Base-by-base conservation (phyloP, 495 filamentous ascomycete species). In the Daldinia loculata region DNA sequence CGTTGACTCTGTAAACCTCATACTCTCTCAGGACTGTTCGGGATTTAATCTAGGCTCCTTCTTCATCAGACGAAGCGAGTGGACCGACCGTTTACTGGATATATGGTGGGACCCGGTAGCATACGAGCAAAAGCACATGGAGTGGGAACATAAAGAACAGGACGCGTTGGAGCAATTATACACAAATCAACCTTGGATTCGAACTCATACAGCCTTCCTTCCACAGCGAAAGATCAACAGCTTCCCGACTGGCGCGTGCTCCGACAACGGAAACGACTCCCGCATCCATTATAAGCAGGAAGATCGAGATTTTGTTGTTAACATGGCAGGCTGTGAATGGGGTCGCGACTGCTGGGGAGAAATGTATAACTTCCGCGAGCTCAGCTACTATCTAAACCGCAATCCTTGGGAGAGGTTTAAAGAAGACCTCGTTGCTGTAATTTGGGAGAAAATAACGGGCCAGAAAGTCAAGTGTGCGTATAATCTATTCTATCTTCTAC, bases 131-230 rank as follows among this genome's bases (percentile, higher is more conserved):
- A 95, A 93, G 79, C 95, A 99, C 75, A 98, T 98, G 95, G 87
- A 97, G 66, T 99, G 95, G 95, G 93, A 95, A 75, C 96, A 98
- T 82, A 98, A 98, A 75, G 95, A 99, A 75, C 95, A 99, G 77
- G 93, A 98, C 77, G 91, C 95, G 14, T 79, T 99, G 45, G 94
- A 98, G 78, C 92, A 96, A 78, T 85, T 99, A 48, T 99, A 98
- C 79, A 87, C 83, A 34, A 90, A 89, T 69, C 95, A 98, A 75
- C 92, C 95, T 1, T 98, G 95, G 96, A 89, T 98, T 66, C 89
- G 95, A 64, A 89, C 90, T 43, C 90, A 93, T 60, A 91, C 93
- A 0, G 94, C 90, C 4, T 98, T 99, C 81, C 86, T 98, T 43
- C 90, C 92, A 9, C 96, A 98, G 75, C 90, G 95, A 63, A 91